Percentiles rank a stretch among this genome's conserved stretches.
These are phyloP conservation scores for Posidonia australis DNA, from an alignment of 106 monocot genomes.

Conservation along the genomic window DNA sequence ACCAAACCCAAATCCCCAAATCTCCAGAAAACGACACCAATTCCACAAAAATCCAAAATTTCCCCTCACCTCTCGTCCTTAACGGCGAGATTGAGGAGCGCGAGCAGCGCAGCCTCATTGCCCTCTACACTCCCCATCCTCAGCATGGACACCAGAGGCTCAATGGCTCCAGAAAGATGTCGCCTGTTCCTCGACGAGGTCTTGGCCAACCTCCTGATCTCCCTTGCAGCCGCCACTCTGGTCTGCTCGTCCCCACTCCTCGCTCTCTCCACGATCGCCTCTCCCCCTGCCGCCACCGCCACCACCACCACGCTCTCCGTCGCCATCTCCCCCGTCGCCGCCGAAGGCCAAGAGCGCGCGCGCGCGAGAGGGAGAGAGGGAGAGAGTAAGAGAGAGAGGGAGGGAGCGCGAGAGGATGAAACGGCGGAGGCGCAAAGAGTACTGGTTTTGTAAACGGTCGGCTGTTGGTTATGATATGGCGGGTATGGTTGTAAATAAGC, in stretches of 20 bases:
- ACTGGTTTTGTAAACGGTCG: no score
- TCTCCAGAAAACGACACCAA: background rate
- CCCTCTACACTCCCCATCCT: background rate
- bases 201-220: slow-evolving; percentile 67
- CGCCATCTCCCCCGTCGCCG: background rate
- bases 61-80: slow-evolving; percentile 24
- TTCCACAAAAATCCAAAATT: background rate
- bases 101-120: slow-evolving; percentile 18
- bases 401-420: background rate
- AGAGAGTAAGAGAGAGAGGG: background rate
- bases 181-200: slow-evolving; percentile 46
- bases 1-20: background rate
- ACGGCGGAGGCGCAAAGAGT: no score
- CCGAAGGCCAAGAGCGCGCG: no score
- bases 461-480: no score
- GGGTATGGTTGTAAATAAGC: no score
- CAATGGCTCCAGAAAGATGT: slow-evolving; percentile 31
- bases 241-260: slow-evolving; percentile 29
- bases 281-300: background rate
- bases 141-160: slow-evolving; percentile 23
- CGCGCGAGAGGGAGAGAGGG: background rate
- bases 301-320: background rate
- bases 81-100: slow-evolving; percentile 29
- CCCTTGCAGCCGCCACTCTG: slow-evolving; percentile 52
- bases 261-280: slow-evolving; percentile 20